Evolutionary conservation across 768 basidiomycete species (phyloP), one percentile per base, ranked within the genome.

Genomic region (Russula sp.): DNA sequence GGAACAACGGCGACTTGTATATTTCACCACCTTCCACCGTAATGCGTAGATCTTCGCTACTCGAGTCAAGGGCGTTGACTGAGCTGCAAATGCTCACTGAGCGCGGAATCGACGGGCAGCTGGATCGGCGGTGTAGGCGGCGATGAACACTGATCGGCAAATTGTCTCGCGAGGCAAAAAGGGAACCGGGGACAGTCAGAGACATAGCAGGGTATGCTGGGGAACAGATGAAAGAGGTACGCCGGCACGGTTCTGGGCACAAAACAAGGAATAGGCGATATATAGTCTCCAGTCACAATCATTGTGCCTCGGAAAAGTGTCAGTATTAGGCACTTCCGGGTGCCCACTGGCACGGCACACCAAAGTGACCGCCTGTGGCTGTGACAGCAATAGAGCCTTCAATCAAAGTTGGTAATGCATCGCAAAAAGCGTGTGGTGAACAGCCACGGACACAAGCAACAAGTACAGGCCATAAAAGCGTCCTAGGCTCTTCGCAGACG

Each of bases 41-140:
- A n/a, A 3, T 5, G 41, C 29, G n/a, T 32, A 49, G 8, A 34
- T 57, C 49, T 32, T 57, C 61, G 20, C 61, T 36, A 39, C 51
- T 42, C 11, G 32, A 10, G 18, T 58, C 38, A 20, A 63, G 38
- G 22, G 14, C 20, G 20, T 22, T 41, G 5, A 25, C 8, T 6
- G 61, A 53, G 51, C 62, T 49, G 46, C 34, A 48, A 7, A 34
- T 18, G 35, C 57, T 63, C 1, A 63, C 62, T 41, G 62, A 54
- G 8, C 62, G 62, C 41, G 62, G 62, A 34, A 63, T 59, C 1
- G 62, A 63, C 22, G 62, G 18, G 41, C 62, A 63, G 18, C 62
- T 63, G 18, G 62, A 63, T 20, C 62, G 57, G 52, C 62, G 62
- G 25, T 49, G 45, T 7, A 63, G 57, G 11, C 16, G n/a, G 32